Evolutionary conservation across 2,329 filamentous ascomycete species (phyloP).

Genomic region (Chaetomium olivaceum): DNA sequence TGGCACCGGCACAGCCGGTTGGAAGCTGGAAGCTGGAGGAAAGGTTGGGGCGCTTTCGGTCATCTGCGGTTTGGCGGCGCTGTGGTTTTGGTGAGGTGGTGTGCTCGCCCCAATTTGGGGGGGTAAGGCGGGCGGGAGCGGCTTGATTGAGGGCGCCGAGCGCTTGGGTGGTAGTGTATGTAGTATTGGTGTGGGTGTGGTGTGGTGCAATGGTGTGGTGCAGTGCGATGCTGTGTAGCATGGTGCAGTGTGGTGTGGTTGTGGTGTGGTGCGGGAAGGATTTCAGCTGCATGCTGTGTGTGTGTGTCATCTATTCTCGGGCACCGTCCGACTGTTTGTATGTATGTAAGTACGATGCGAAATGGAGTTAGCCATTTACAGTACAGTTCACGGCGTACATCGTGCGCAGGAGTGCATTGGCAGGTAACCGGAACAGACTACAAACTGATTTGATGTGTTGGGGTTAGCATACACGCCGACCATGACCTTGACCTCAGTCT

Average conservation of each 20-base stretch:
- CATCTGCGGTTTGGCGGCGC: conserved; percentile 9
- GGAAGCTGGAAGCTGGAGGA: neutral
- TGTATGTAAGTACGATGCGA: neutral
- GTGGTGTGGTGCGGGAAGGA: neutral
- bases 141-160: neutral
- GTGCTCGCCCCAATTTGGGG: neutral
- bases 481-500: neutral
- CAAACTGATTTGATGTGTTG: neutral
- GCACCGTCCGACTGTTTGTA: neutral
- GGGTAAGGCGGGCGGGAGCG: conserved; percentile 11
- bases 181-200: too few species aligned
- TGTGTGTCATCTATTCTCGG: neutral
- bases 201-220: neutral
- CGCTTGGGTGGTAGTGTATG: neutral
- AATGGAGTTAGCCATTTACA: neutral
- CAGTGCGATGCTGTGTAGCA: too few species aligned
- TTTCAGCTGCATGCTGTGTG: neutral
- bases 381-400: neutral
- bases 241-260: neutral
- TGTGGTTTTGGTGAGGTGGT: neutral
- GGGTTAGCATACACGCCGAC: neutral
- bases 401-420: neutral
- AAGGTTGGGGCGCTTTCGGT: neutral
- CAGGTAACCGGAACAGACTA: neutral
- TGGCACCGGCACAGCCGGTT: neutral